Evolutionary conservation across 1,284 basidiomycete species (phyloP).

Genomic region (Lentinus polychrous): DNA sequence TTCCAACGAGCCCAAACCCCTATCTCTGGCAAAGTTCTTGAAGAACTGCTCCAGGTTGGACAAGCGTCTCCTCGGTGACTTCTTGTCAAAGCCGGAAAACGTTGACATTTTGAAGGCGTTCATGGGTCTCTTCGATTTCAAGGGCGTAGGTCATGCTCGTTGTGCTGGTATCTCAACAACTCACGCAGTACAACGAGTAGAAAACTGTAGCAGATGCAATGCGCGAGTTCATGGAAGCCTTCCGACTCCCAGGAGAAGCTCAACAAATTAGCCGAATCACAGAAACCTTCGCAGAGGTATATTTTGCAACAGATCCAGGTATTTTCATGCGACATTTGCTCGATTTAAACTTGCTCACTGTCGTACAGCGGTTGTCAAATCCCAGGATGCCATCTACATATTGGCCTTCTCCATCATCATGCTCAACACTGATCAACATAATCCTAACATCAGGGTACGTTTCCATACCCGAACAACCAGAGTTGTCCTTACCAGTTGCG

Average conservation of each 20-base stretch:
- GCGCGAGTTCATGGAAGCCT: constrained; percentile 89
- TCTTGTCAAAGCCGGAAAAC: constrained; percentile 87
- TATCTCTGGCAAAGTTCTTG: constrained; percentile 77
- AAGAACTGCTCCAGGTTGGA: constrained; percentile 85
- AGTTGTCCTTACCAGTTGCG: constrained; percentile 9
- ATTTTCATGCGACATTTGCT: constrained; percentile 13
- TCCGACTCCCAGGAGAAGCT: constrained; percentile 92
- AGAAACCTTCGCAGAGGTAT: constrained; percentile 89
- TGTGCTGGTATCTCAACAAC: constrained; percentile 2
- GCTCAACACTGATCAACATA: constrained; percentile 98
- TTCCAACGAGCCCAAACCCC: constrained; percentile 45
- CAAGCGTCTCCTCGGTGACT: constrained; percentile 93
- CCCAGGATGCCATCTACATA: constrained; percentile 91
- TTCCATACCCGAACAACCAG: constrained; percentile 1
- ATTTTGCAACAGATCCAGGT: constrained; percentile 84
- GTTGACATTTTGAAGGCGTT: constrained; percentile 83
- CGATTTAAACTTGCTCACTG: constrained; percentile 4
- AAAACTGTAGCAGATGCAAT: constrained; percentile 94
- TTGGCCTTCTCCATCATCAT: constrained; percentile 95
- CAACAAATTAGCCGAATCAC: constrained; percentile 95
- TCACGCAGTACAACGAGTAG: constrained; percentile 33
- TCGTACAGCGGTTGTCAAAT: constrained; percentile 76
- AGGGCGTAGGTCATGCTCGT: constrained; percentile 49
- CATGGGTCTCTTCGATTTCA: constrained; percentile 87
- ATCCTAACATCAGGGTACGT: constrained; percentile 86